Evolutionary conservation across 2,329 filamentous ascomycete species (phyloP), one percentile per base, ranked within the genome.

Genomic region (Trichoderma sp.): DNA sequence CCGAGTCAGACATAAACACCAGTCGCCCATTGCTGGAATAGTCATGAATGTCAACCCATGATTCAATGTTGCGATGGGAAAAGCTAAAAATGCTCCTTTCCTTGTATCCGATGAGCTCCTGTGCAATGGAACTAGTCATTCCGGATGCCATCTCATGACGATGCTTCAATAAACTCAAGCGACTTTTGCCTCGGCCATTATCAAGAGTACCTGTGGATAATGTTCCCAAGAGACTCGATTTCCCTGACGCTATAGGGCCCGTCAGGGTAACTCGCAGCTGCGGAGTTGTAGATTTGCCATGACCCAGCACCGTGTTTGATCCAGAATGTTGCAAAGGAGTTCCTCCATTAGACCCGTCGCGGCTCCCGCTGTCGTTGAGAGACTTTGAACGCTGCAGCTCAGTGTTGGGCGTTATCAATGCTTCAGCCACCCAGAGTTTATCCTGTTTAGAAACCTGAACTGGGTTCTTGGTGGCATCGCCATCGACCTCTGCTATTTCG

Each of bases 21-120:
- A 99, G 80, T 22, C 94, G 89, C 3, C 90, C 92, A 68, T 84
- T 80, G 69, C 90, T 87, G 0, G 92, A 88, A 58, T 89, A 87
- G 42, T 92, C 90, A 77, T 99, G 95, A 63, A 98, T 95, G 76
- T 97, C 94, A 64, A 92, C 89, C 95, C 95, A 99, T 0, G 93
- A 94, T 68, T 93, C 92, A 56, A 97, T 90, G 75, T 97, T 93
- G 15, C 89, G 90, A 69, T 91, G 90, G 3, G 92, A 90, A 76
- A 96, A 98, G 76, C 97, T 98, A 74, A 97, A 83, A 45, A 95
- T 84, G 10, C 75, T 75, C 29, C 75, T 75, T 4, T 83, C 80
- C 50, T 86, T 84, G 76, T 98, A 99, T 8, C 95, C 95, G 70
- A 99, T 87, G 10, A 99, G 84, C 77, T 98, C 95, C 74, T 97